Evolutionary conservation across 805 yeast species (phyloP).

Genomic region (Saccharomycopsis sp.): DNA sequence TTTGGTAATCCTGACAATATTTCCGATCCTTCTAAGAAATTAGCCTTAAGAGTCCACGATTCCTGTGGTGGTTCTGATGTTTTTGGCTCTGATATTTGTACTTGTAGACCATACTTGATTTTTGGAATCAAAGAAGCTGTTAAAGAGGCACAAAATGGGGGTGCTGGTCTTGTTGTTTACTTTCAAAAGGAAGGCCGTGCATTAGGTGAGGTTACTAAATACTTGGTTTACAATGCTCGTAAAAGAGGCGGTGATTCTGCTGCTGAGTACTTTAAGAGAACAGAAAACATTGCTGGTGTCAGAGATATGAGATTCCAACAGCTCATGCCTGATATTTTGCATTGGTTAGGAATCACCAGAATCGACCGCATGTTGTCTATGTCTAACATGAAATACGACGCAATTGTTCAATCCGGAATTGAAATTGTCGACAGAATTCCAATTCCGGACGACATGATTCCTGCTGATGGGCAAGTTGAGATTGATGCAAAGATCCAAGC

Average conservation of each 20-base stretch:
- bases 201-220: slow-evolving; percentile 64
- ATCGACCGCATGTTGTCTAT: slow-evolving; percentile 63
- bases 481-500: slow-evolving; percentile 64
- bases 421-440: slow-evolving; percentile 55
- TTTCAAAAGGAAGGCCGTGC: slow-evolving; percentile 68
- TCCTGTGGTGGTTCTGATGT: slow-evolving; percentile 70
- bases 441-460: slow-evolving; percentile 61
- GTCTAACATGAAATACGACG: slow-evolving; percentile 70
- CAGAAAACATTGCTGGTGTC: slow-evolving; percentile 69
- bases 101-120: slow-evolving; percentile 61
- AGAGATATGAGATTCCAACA: slow-evolving; percentile 68
- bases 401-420: slow-evolving; percentile 65
- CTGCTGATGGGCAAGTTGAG: slow-evolving; percentile 63
- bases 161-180: slow-evolving; percentile 56
- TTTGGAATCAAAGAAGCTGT: slow-evolving; percentile 65
- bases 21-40: slow-evolving; percentile 42
- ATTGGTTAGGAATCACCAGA: slow-evolving; percentile 57
- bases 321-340: slow-evolving; percentile 63
- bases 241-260: slow-evolving; percentile 65
- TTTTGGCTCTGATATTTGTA: slow-evolving; percentile 61
- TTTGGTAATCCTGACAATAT: slow-evolving; percentile 54
- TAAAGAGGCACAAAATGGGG: slow-evolving; percentile 62
- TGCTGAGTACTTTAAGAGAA: slow-evolving; percentile 59
- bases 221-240: slow-evolving; percentile 63
- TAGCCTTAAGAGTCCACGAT: slow-evolving; percentile 60